Evolutionary conservation across 345 rosid species (phyloP).

Genomic region (Camelina sativa): DNA sequence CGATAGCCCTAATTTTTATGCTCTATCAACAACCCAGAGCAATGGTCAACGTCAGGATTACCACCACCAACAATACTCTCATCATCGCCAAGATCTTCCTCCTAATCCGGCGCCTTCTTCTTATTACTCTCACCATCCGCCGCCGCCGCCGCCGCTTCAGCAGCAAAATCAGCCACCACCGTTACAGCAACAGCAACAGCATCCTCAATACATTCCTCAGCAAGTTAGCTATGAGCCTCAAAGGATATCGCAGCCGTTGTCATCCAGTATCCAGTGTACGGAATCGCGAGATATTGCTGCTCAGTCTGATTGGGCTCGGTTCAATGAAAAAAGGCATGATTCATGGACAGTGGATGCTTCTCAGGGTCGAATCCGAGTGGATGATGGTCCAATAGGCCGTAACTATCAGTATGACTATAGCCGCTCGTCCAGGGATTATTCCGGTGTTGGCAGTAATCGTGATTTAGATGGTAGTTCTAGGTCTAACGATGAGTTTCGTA

Average conservation of each 20-base stretch:
- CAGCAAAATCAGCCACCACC: slow-evolving; percentile 43
- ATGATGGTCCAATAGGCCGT: slow-evolving; percentile 30
- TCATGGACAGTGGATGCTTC: slow-evolving; percentile 39
- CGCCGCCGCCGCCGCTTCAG: background rate
- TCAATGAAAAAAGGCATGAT: slow-evolving; percentile 37
- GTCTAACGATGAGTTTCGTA: slow-evolving; percentile 52
- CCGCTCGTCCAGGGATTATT: slow-evolving; percentile 44
- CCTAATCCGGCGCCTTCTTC: slow-evolving; percentile 35
- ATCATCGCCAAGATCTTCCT: slow-evolving; percentile 42
- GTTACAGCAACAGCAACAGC: slow-evolving; percentile 30
- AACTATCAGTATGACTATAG: slow-evolving; percentile 49
- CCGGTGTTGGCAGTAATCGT: slow-evolving; percentile 48
- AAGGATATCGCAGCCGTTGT: slow-evolving; percentile 35
- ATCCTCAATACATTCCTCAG: slow-evolving; percentile 45
- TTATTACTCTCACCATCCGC: slow-evolving; percentile 39
- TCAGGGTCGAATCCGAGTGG: slow-evolving; percentile 34
- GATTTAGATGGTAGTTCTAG: slow-evolving; percentile 54
- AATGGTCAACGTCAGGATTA: slow-evolving; percentile 23
- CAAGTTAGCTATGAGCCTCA: slow-evolving; percentile 48
- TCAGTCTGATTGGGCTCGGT: slow-evolving; percentile 42
- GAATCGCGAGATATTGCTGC: slow-evolving; percentile 37
- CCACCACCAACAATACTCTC: slow-evolving; percentile 38
- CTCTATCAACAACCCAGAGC: slow-evolving; percentile 29
- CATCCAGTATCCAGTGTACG: slow-evolving; percentile 29
- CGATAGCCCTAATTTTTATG: slow-evolving; percentile 41